phyloP scores from a whole-genome alignment of 495 filamentous ascomycete genomes.

The Hypomontagnella submonticulosa region DNA sequence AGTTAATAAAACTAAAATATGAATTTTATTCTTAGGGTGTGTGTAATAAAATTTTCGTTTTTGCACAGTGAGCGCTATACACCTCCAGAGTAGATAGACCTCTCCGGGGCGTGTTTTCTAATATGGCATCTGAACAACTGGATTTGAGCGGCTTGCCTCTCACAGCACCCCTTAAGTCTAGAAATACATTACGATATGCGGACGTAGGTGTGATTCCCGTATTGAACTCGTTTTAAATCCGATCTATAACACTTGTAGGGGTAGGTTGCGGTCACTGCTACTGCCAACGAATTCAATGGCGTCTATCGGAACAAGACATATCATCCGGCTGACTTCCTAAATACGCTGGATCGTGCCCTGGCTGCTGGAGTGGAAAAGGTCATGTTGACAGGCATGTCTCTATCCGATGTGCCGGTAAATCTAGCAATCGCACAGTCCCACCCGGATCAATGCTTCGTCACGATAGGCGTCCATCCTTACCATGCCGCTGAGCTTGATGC shows the following conservation, averaged over 20 bases:
- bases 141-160: conserved; percentile 19
- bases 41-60: too few species aligned
- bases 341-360: conserved; percentile 72
- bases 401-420: conserved; percentile 62
- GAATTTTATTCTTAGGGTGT: too few species aligned
- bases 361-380: conserved; percentile 76
- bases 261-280: conserved; percentile 35
- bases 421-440: conserved; percentile 64
- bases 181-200: conserved; percentile 10
- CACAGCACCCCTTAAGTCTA: conserved; percentile 3
- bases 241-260: conserved; percentile 2
- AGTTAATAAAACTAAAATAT: too few species aligned
- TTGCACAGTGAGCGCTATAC: too few species aligned
- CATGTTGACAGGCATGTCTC: conserved; percentile 80
- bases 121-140: conserved; percentile 17
- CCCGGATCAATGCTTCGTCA: conserved; percentile 59
- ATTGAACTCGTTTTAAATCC: not conserved
- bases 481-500: conserved; percentile 61
- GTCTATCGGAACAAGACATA: conserved; percentile 75
- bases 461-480: conserved; percentile 85
- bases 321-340: conserved; percentile 73
- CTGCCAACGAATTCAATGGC: conserved; percentile 64
- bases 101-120: too few species aligned
- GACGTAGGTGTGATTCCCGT: conserved; percentile 10
- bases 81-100: too few species aligned